Evolutionary conservation across 495 filamentous ascomycete species (phyloP).

Genomic region (Hamigera avellanea): DNA sequence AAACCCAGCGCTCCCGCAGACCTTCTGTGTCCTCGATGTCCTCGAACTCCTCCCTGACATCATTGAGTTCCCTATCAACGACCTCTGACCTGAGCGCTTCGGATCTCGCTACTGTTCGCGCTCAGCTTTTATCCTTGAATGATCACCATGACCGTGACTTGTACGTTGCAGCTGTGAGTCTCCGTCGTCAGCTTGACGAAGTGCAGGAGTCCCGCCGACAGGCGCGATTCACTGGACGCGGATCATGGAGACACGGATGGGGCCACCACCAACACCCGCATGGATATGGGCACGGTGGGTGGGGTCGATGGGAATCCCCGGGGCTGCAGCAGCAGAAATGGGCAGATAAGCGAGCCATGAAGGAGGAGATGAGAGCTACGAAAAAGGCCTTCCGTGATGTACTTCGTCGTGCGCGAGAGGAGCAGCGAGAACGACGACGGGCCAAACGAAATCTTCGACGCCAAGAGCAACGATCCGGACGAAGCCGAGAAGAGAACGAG

Average conservation of each 20-base stretch:
- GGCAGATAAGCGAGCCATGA: slow-evolving; percentile 21
- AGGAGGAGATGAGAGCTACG: slow-evolving; percentile 28
- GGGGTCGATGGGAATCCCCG: slow-evolving; percentile 32
- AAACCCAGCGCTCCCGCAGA: slow-evolving; percentile 16
- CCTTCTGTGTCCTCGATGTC: slow-evolving; percentile 22
- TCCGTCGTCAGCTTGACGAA: slow-evolving; percentile 25
- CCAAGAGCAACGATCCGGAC: slow-evolving; percentile 8
- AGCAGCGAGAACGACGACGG: slow-evolving; percentile 23
- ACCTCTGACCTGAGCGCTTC: slow-evolving; percentile 29
- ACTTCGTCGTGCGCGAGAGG: slow-evolving; percentile 26
- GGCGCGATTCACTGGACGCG: slow-evolving; percentile 12
- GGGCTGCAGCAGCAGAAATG: slow-evolving; percentile 22
- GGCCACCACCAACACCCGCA: slow-evolving; percentile 6
- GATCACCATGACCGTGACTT: slow-evolving; percentile 29
- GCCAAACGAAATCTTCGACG: slow-evolving; percentile 13
- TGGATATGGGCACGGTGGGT: slow-evolving; percentile 10
- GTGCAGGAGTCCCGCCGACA: slow-evolving; percentile 29
- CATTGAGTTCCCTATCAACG: slow-evolving; percentile 30
- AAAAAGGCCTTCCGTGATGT: slow-evolving; percentile 30
- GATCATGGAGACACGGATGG: slow-evolving; percentile 16
- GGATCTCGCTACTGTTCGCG: slow-evolving; percentile 29
- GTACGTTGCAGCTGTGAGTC: slow-evolving; percentile 27
- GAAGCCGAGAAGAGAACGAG: slow-evolving; percentile 2
- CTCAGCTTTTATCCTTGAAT: slow-evolving; percentile 26
- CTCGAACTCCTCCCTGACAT: slow-evolving; percentile 29